Evolutionary conservation across 768 basidiomycete genomes (phyloP).

Genomic region (Clathrus columnatus): DNA sequence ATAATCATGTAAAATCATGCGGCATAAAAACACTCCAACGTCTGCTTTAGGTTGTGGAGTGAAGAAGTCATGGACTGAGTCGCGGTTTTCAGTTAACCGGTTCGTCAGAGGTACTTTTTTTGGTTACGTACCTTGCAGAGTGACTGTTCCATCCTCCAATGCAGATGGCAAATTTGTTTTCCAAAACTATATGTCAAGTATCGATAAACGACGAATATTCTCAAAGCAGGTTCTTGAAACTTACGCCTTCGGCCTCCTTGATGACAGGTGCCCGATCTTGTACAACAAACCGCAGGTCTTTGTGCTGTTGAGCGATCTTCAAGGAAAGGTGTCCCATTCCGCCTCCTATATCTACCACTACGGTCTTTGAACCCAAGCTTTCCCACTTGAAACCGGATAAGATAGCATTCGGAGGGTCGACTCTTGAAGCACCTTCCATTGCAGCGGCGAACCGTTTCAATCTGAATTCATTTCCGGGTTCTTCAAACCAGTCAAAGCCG

Average conservation of each 20-base stretch:
- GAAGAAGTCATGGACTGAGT: conserved; percentile 15
- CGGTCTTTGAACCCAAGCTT: conserved; percentile 12
- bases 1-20: conserved; percentile 22
- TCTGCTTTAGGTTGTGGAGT: conserved; percentile 15
- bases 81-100: background rate
- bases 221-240: background rate
- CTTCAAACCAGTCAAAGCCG: conserved; percentile 2
- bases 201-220: background rate
- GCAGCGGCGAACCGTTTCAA: conserved; percentile 16
- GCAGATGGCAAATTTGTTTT: background rate
- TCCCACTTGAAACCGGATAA: conserved; percentile 23
- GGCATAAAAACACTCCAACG: conserved; percentile 18
- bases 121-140: conserved; percentile 1
- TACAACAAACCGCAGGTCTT: conserved; percentile 21
- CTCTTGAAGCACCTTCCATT: conserved; percentile 16
- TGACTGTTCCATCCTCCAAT: background rate
- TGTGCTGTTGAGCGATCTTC: conserved; percentile 15
- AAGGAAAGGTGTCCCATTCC: conserved; percentile 22
- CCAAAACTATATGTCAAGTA: background rate
- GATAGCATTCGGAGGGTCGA: conserved; percentile 13
- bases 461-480: conserved; percentile 24
- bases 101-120: no score
- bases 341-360: conserved; percentile 29
- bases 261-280: conserved; percentile 24
- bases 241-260: conserved; percentile 15